Percentiles rank a stretch among this genome's conserved stretches.
Conservation (phyloP, 345 rosid genomes). For the Acer negundo region DNA sequence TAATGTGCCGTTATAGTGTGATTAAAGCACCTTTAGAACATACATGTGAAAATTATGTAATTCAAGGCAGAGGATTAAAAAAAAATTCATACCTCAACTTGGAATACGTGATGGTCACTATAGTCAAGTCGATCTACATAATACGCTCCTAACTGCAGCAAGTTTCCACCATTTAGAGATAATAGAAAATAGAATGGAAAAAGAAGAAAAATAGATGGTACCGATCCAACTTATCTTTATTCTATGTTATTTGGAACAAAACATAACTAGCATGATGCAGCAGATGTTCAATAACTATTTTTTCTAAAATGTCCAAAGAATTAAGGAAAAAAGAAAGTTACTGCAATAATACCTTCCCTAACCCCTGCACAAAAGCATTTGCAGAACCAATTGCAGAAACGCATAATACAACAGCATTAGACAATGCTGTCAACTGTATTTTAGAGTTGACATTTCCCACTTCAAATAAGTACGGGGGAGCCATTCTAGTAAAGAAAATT, state of each 20-base stretch:
- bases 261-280: not conserved
- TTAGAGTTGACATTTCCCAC: slow-evolving; percentile 39
- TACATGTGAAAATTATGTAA: not conserved
- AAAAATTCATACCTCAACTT: slow-evolving; percentile 39
- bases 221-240: not conserved
- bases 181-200: not conserved
- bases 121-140: slow-evolving; percentile 66
- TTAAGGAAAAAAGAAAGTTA: too few relatives aligned
- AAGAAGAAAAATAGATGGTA: not conserved
- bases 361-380: slow-evolving; percentile 55
- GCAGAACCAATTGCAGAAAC: slow-evolving; percentile 82
- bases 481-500: slow-evolving; percentile 60
- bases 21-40: not conserved
- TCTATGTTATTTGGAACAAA: slow-evolving; percentile 2
- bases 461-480: slow-evolving; percentile 54
- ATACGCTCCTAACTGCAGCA: slow-evolving; percentile 63
- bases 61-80: not conserved
- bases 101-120: slow-evolving; percentile 68
- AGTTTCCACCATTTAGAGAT: not conserved
- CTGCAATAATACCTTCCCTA: slow-evolving; percentile 52
- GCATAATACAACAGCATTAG: slow-evolving; percentile 46
- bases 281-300: slow-evolving; percentile 34
- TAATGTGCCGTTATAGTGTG: not conserved
- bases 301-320: not conserved
- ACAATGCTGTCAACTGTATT: slow-evolving; percentile 42